These are phyloP conservation scores for Hevea brasiliensis DNA, from an alignment of 345 rosid genomes.

Conservation along the genomic window DNA sequence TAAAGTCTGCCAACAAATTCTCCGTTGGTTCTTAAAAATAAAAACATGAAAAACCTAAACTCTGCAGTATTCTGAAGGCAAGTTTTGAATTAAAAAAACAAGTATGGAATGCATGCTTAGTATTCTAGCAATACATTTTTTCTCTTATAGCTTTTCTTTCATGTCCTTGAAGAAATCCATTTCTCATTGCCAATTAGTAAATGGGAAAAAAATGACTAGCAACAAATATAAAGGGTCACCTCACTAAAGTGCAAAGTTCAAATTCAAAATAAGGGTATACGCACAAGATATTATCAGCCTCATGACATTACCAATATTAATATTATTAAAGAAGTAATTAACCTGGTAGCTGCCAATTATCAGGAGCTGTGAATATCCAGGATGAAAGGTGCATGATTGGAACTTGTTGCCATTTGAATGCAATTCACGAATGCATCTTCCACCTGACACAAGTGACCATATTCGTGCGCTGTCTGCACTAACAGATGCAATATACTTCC, in stretches of 20 bases:
- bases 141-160: too few relatives aligned
- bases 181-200: background rate
- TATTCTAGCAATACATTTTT: background rate
- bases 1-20: background rate
- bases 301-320: background rate
- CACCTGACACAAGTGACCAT: constrained; percentile 26
- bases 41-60: background rate
- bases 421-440: constrained; percentile 26
- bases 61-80: background rate
- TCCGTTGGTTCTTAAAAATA: background rate
- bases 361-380: constrained; percentile 25
- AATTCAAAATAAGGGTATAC: background rate
- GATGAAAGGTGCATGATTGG: constrained; percentile 37
- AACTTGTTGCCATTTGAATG: constrained; percentile 32
- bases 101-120: background rate
- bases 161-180: background rate
- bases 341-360: constrained; percentile 37
- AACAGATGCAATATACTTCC: constrained; percentile 34
- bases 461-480: constrained; percentile 31
- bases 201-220: background rate
- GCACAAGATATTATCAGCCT: background rate
- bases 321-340: background rate
- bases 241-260: background rate
- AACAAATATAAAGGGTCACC: background rate
- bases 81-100: background rate